Evolutionary conservation across 1,139 yeast genomes (phyloP), one percentile per base, ranked within the genome.

Genomic region (Hyphopichia wangnamkhiaoensis): DNA sequence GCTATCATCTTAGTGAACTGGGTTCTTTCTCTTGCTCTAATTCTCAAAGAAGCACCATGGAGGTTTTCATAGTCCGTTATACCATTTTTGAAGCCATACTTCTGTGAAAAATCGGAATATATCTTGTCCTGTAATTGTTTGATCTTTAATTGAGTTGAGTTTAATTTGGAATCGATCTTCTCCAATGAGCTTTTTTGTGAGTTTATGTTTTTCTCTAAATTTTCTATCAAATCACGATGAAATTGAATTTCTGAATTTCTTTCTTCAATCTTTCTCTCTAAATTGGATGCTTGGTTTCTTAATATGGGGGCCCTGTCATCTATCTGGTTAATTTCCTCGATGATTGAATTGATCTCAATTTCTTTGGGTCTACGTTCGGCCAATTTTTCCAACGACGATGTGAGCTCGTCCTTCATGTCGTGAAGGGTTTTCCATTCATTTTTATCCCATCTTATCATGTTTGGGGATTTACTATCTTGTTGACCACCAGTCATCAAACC

Each of bases 401-500:
- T 57, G 24, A 88, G 61, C 14, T 80, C 80, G 34, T 85, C 93
- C 50, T 86, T 87, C 40, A 75, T 54, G 29, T 72, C 74, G 39
- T 68, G 74, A 47, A 90, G 68, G 21, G 73, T 68, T 39, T 77
- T 77, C 52, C 81, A 78, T 49, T 85, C 90, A 38, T 78, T 76
- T 52, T 84, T 88, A 54, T 84, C 90, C 96, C 96, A 89, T 48
- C 79, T 74, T 43, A 59, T 29, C 3, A 53, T 43, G 0, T 61
- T 56, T 13, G 57, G 51, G 3, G 62, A 54, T 31, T 63, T 64
- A 61, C 73, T 50, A 50, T 67, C 32, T 67, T 67, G 54, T 53
- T 63, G 61, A 48, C 98, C 98, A 62, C 97, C 98, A 12, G 98
- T 86, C 95, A 93, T 88, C 34, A 90, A 70, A 7, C 96, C 96